Percentiles rank a stretch among this genome's conserved stretches.
Conservation (phyloP, 495 filamentous ascomycete genomes). For the Bacidia gigantensis region DNA sequence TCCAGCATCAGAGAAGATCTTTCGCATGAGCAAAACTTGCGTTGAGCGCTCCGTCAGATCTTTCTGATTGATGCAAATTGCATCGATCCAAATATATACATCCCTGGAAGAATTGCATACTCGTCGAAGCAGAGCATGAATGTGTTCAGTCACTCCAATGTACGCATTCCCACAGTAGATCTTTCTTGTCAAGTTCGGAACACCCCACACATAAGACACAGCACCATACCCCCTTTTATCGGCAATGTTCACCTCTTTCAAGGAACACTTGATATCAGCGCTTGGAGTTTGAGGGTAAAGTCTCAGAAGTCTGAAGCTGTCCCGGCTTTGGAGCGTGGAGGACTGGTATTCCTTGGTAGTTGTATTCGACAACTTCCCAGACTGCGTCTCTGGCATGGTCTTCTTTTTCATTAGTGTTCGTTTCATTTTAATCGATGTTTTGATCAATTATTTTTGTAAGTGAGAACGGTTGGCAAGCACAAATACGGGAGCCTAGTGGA, state of each 20-base stretch:
- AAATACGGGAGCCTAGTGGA: too few relatives aligned
- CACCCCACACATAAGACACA: slow-evolving; percentile 1
- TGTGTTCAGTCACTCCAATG: background rate
- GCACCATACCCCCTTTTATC: background rate
- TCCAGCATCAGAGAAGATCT: background rate
- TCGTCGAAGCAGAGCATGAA: background rate
- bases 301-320: background rate
- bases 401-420: too few relatives aligned
- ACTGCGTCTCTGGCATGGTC: too few relatives aligned
- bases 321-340: background rate
- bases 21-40: background rate
- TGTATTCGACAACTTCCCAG: too few relatives aligned
- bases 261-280: background rate
- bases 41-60: background rate
- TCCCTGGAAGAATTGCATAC: background rate
- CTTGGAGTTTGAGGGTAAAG: background rate
- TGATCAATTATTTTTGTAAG: too few relatives aligned
- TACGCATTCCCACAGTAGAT: background rate
- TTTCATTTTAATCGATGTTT: too few relatives aligned
- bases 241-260: background rate
- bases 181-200: background rate
- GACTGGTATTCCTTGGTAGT: background rate
- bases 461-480: too few relatives aligned
- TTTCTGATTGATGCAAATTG: too few relatives aligned
- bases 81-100: background rate